Evolutionary conservation across 225 moss, liverwort and hornwort species (phyloP), one percentile per base, ranked within the genome.

Genomic region (Polytrichum formosum): DNA sequence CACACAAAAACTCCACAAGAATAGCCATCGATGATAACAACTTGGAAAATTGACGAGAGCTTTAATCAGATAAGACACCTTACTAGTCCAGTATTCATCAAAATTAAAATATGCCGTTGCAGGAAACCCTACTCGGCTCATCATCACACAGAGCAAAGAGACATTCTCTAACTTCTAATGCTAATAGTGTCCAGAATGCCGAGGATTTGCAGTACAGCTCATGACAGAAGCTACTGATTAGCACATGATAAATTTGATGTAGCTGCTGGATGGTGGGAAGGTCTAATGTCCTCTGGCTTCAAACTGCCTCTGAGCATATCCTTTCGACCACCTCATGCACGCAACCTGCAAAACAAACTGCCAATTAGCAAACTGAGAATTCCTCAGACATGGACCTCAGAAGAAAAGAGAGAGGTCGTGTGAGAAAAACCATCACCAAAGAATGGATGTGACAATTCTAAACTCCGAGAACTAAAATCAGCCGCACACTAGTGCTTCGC

Each of bases 181-280:
- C 62, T 63, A 26, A 63, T 23, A 23, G 2, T 23, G 13, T 27
- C 25, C 62, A 26, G 10, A 62, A 13, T 63, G 62, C 26, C 23
- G 6, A 63, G 26, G 17, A 63, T 26, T 63, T 63, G 58, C 58
- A 58, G 62, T 63, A 26, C 62, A 63, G 62, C 62, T 63, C 26
- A 63, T 23, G 25, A 63, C 27, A 63, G 23, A 22, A 63, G 62
- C 62, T 28, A 26, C 23, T 58, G 21, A 22, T 63, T 59, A 59
- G 59, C 20, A 59, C n/a, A 21, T 23, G 62, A 22, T 62, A 5
- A 5, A 23, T 9, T 8, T 63, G 62, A 63, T 58, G 21, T n/a
- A 63, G 13, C 27, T 63, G 25, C 26, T 37, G 6, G 4, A 67
- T 21, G 66, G 66, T 67, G 46, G 66, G 10, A 67, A 67, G 9